phyloP scores from a whole-genome alignment of 345 rosid genomes.

The Gossypium raimondii region DNA sequence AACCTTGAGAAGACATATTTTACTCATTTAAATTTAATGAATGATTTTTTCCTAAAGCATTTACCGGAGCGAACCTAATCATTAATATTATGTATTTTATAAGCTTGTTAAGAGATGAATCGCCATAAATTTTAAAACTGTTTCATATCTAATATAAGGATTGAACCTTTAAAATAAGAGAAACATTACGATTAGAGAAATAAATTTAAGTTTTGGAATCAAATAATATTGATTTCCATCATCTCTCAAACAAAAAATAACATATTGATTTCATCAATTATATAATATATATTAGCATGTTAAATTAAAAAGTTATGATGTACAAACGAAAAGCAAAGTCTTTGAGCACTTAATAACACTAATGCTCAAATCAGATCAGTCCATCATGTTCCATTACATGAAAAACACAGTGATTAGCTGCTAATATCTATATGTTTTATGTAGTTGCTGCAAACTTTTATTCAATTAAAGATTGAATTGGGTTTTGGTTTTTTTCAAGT shows the following conservation, averaged over 20 bases:
- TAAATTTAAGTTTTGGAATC: too few species aligned
- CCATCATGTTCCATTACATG: not conserved
- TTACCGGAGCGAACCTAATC: too few species aligned
- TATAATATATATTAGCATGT: not conserved
- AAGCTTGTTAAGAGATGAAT: fast-evolving
- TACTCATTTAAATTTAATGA: too few species aligned
- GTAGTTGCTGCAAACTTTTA: not conserved
- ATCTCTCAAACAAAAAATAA: too few species aligned
- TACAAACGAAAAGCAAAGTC: conserved; percentile 5
- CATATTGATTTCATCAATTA: too few species aligned
- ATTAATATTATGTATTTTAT: too few species aligned
- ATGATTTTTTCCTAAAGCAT: too few species aligned
- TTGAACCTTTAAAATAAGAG: fast-evolving
- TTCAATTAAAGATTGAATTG: not conserved
- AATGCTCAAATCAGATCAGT: not conserved
- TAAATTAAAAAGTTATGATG: not conserved
- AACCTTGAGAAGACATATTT: too few species aligned
- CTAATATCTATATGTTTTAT: too few species aligned
- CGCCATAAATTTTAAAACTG: fast-evolving
- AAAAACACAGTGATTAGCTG: too few species aligned
- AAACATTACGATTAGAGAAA: too few species aligned
- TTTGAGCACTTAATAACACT: not conserved
- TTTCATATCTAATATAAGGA: fast-evolving
- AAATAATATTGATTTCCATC: too few species aligned
- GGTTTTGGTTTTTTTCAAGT: not conserved